Evolutionary conservation across 2,329 filamentous ascomycete genomes (phyloP).

Genomic region (Ciborinia camelliae): DNA sequence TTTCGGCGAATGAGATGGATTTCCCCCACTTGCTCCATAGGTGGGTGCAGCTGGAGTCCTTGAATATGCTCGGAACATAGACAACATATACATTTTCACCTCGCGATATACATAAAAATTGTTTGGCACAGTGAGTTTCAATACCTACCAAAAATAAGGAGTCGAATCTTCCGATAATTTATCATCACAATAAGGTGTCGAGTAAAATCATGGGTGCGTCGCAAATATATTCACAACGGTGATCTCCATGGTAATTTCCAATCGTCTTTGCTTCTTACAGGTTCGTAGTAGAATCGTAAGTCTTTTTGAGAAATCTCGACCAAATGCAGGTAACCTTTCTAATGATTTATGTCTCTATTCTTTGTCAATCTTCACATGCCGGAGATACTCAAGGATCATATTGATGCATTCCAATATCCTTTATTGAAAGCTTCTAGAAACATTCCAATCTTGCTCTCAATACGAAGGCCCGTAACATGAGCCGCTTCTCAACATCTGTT

Average conservation of each 20-base stretch:
- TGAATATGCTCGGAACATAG: too few relatives aligned
- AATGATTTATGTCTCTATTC: not conserved
- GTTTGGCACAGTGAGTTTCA: not conserved
- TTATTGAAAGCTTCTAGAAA: conserved; percentile 3
- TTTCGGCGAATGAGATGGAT: conserved; percentile 8
- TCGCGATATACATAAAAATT: not conserved
- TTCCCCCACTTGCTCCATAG: not conserved
- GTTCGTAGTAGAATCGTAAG: not conserved
- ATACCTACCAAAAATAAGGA: too few relatives aligned
- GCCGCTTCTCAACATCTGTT: not conserved
- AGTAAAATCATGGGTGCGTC: not conserved
- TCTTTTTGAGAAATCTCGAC: conserved; percentile 3
- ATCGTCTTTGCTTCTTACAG: not conserved
- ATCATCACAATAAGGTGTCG: not conserved
- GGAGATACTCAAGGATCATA: not conserved
- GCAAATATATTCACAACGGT: not conserved
- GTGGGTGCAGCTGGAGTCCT: too few relatives aligned
- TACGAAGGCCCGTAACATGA: not conserved
- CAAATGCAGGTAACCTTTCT: not conserved
- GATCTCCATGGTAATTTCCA: not conserved
- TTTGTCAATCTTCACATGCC: conserved; percentile 5
- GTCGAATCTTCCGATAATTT: not conserved
- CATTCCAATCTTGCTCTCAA: not conserved
- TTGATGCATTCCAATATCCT: not conserved
- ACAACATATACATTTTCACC: not conserved